Percentiles rank a stretch among this genome's conserved stretches.
phyloP scores from a whole-genome alignment of 2,329 filamentous ascomycete species.

The Fusarium guadeloupense region DNA sequence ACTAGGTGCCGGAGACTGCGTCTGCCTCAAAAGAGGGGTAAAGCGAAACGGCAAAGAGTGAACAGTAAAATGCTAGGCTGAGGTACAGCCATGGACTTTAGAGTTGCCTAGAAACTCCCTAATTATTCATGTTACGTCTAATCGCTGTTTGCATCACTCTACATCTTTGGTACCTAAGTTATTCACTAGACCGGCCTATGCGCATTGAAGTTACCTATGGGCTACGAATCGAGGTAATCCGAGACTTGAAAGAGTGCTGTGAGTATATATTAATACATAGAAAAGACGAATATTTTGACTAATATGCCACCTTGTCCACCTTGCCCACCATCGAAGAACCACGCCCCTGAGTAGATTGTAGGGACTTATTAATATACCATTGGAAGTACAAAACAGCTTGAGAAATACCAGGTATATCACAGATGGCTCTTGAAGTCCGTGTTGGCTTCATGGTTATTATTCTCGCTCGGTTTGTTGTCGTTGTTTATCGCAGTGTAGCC shows the following conservation, averaged over 20 bases:
- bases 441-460: neutral
- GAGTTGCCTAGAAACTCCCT: no score
- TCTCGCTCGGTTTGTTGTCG: no score
- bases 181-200: neutral
- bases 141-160: no score
- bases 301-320: rapidly evolving
- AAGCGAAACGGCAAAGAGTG: no score
- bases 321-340: neutral
- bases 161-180: neutral
- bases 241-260: neutral
- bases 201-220: neutral
- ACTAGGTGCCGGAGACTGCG: no score
- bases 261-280: neutral
- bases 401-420: neutral
- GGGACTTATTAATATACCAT: no score
- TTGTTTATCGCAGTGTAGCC: no score
- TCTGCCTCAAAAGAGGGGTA: no score
- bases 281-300: neutral
- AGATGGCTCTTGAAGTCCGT: neutral
- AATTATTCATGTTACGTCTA: no score
- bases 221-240: neutral
- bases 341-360: no score
- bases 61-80: no score
- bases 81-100: no score
- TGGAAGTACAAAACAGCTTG: neutral